Conservation (phyloP, 1,284 basidiomycete species). For the Pascua guehoae region DNA sequence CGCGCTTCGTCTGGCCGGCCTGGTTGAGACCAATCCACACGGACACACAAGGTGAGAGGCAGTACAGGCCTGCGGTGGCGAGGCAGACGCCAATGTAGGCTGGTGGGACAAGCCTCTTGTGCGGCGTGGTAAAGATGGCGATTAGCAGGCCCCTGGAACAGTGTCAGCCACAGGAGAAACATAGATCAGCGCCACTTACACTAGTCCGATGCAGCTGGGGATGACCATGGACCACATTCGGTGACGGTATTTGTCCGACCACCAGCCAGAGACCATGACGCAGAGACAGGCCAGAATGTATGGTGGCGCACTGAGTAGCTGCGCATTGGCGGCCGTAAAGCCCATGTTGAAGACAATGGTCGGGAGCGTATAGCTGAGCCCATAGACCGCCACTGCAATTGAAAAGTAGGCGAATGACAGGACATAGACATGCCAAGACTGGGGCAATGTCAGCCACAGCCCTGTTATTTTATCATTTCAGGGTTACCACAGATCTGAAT, state of each 20-base stretch:
- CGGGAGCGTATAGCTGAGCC: constrained; percentile 21
- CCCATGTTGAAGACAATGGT: constrained; percentile 22
- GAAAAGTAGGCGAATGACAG: constrained; percentile 5
- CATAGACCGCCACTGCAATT: not conserved
- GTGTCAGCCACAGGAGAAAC: constrained; percentile 14
- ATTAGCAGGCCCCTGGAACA: not conserved
- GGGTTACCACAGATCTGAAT: not conserved
- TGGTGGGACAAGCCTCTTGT: constrained; percentile 12
- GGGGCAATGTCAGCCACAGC: constrained; percentile 1
- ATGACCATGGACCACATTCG: constrained; percentile 16
- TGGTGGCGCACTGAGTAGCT: constrained; percentile 23
- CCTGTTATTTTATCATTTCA: no score
- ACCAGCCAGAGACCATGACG: constrained; percentile 5
- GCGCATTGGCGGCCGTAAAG: constrained; percentile 23
- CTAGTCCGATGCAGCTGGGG: not conserved
- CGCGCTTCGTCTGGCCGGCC: constrained; percentile 28
- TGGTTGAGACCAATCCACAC: constrained; percentile 27
- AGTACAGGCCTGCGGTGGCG: constrained; percentile 27
- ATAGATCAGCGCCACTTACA: not conserved
- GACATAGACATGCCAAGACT: constrained; percentile 13
- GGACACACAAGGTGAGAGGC: constrained; percentile 22
- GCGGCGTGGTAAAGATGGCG: not conserved
- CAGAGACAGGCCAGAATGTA: constrained; percentile 18
- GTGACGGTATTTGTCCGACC: constrained; percentile 13
- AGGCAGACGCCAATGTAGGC: constrained; percentile 19